Conservation (phyloP, 1,139 yeast species). For the Blastobotrys persicus region DNA sequence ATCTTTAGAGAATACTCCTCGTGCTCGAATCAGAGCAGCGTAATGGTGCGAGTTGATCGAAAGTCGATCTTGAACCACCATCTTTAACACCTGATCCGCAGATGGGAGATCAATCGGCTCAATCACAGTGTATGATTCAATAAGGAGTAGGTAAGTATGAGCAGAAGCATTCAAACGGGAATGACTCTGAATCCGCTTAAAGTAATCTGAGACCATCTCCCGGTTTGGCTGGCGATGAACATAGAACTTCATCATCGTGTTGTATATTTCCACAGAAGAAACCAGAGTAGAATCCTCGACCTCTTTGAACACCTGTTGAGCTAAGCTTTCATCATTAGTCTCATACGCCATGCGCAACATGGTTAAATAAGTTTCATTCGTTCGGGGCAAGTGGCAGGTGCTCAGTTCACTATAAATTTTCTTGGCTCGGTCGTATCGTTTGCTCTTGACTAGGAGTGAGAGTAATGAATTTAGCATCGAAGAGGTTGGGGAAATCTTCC, state of each 20-base stretch:
- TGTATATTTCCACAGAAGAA: constrained; percentile 41
- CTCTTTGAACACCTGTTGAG: constrained; percentile 36
- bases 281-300: constrained; percentile 35
- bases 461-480: constrained; percentile 41
- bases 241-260: constrained; percentile 41
- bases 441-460: constrained; percentile 39
- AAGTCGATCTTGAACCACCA: constrained; percentile 30
- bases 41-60: constrained; percentile 37
- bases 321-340: constrained; percentile 39
- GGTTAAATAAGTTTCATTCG: constrained; percentile 41
- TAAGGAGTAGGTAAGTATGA: constrained; percentile 42
- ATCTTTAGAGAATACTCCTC: constrained; percentile 40
- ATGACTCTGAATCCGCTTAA: constrained; percentile 31
- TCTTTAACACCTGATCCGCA: constrained; percentile 39
- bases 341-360: constrained; percentile 42
- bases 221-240: constrained; percentile 35
- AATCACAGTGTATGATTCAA: constrained; percentile 39
- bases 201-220: constrained; percentile 27
- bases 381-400: constrained; percentile 18
- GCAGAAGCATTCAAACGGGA: constrained; percentile 37
- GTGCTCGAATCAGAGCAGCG: constrained; percentile 41
- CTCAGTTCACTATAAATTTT: constrained; percentile 37
- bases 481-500: constrained; percentile 35
- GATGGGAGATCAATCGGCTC: constrained; percentile 36
- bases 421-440: constrained; percentile 37